phyloP scores from a whole-genome alignment of 352 stramenopile genomes.

The Peronosclerospora sorghi region DNA sequence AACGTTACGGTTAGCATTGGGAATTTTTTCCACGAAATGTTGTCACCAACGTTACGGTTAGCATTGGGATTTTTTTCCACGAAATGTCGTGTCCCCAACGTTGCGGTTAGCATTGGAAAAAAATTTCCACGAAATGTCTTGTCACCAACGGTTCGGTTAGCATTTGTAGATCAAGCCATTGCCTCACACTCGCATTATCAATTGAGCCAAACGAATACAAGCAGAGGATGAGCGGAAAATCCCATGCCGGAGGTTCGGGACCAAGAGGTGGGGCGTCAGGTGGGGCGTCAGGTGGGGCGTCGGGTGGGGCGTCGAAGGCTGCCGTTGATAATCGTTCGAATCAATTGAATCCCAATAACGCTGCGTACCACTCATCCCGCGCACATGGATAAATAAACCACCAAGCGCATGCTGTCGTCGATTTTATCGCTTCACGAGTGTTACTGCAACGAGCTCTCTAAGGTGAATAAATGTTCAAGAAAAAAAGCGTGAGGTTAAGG shows the following conservation, averaged over 20 bases:
- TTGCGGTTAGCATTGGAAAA: too few relatives aligned
- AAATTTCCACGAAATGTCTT: too few relatives aligned
- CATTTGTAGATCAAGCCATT: too few relatives aligned
- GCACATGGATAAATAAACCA: conserved; percentile 7
- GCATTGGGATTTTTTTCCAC: too few relatives aligned
- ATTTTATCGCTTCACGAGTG: background rate
- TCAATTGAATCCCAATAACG: conserved; percentile 36
- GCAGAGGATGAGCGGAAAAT: too few relatives aligned
- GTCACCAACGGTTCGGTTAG: too few relatives aligned
- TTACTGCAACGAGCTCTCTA: background rate
- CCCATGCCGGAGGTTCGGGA: background rate
- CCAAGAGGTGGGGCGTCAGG: background rate
- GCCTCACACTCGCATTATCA: too few relatives aligned
- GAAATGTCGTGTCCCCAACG: too few relatives aligned
- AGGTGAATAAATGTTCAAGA: background rate
- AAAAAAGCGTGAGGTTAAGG: background rate
- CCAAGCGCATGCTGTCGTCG: background rate
- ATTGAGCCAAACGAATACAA: too few relatives aligned
- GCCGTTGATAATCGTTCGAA: conserved; percentile 22
- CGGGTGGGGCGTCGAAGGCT: conserved; percentile 9
- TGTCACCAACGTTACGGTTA: too few relatives aligned
- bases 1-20: too few relatives aligned
- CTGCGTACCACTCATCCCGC: conserved; percentile 18
- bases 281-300: background rate
- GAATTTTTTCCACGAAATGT: too few relatives aligned